These are phyloP conservation scores for Avena atlantica DNA, from an alignment of 176 grass and related monocot genomes.

Conservation along the genomic window DNA sequence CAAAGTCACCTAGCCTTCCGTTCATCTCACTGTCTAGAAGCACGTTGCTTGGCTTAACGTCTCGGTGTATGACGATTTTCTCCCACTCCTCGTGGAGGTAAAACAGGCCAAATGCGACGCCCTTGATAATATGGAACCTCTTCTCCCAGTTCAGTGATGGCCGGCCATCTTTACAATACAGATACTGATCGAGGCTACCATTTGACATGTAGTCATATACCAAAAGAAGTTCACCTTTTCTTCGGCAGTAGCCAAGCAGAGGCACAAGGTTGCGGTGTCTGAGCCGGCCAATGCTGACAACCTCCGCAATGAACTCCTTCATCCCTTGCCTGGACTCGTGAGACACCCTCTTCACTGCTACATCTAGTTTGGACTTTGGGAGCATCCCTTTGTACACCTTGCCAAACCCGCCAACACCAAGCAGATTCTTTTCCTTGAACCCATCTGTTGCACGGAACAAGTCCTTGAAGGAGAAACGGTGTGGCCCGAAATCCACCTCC, in stretches of 20 bases:
- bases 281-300: conserved; percentile 7
- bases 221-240: conserved; percentile 9
- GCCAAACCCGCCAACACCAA: background rate
- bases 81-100: conserved; percentile 9
- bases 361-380: conserved; percentile 4
- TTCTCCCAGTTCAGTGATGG: background rate
- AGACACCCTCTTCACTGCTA: background rate
- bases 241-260: conserved; percentile 2
- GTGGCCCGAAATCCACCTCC: background rate
- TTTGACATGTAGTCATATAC: background rate
- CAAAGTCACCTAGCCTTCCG: background rate
- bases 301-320: conserved; percentile 8
- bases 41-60: conserved; percentile 2
- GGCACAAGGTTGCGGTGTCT: conserved; percentile 7
- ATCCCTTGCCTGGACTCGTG: conserved; percentile 12
- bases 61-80: background rate
- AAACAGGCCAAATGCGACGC: background rate
- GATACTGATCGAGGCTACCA: background rate
- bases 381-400: background rate
- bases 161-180: background rate
- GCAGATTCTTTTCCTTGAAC: conserved; percentile 5
- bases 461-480: conserved; percentile 14
- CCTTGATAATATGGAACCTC: background rate
- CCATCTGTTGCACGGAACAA: background rate
- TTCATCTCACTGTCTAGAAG: background rate